Evolutionary conservation across 1,284 basidiomycete species (phyloP).

Genomic region (Ustanciosporium gigantosporum): DNA sequence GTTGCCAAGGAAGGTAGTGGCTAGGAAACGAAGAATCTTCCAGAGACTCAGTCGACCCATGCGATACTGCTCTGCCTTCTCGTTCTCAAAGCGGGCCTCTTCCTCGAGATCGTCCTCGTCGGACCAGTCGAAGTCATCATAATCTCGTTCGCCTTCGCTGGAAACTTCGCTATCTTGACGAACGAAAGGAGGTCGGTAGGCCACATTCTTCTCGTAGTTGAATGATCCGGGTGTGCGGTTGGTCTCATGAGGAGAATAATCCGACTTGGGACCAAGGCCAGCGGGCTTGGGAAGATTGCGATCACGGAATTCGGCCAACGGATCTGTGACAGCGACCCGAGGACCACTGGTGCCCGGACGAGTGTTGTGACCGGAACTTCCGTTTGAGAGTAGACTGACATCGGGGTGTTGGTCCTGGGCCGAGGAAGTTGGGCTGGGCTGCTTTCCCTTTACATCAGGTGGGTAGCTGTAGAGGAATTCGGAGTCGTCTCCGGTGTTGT

Average conservation of each 20-base stretch:
- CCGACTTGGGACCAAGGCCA: conserved; percentile 46
- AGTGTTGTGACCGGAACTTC: conserved; percentile 5
- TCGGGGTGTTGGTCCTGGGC: background rate
- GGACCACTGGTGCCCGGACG: conserved; percentile 26
- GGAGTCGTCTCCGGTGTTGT: conserved; percentile 2
- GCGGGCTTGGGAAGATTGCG: conserved; percentile 41
- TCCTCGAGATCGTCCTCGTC: conserved; percentile 55
- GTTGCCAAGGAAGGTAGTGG: conserved; percentile 54
- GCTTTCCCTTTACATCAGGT: conserved; percentile 4
- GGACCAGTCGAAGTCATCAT: conserved; percentile 56
- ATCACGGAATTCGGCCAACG: conserved; percentile 47
- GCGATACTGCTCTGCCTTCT: conserved; percentile 40
- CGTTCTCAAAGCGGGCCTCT: conserved; percentile 33
- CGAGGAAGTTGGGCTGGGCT: background rate
- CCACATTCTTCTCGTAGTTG: conserved; percentile 14
- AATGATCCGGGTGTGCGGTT: conserved; percentile 25
- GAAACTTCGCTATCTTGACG: conserved; percentile 44
- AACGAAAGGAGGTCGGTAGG: conserved; percentile 22
- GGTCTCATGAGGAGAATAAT: conserved; percentile 39
- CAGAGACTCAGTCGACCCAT: conserved; percentile 42
- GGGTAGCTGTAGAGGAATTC: background rate
- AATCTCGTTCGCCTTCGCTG: conserved; percentile 38
- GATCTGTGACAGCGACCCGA: conserved; percentile 50
- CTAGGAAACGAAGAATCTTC: conserved; percentile 47
- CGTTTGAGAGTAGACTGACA: background rate